These are phyloP conservation scores for Coemansia sp. DNA, from an alignment of 192 early-diverging fungal species.

Conservation along the genomic window DNA sequence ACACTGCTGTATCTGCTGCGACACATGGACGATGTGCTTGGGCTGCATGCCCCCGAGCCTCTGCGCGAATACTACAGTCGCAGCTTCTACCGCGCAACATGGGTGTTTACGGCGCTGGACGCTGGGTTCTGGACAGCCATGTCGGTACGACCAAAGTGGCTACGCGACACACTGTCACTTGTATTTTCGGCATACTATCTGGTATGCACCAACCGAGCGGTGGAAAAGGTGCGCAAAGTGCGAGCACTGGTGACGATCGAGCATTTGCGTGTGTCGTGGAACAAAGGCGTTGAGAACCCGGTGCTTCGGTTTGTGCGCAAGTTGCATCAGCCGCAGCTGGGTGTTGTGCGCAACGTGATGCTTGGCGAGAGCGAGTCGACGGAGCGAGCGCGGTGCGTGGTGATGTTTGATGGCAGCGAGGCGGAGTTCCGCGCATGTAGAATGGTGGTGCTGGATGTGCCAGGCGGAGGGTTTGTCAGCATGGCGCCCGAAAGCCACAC, in stretches of 20 bases:
- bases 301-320: conserved; percentile 17
- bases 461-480: conserved; percentile 90
- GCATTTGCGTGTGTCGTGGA: conserved; percentile 88
- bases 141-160: conserved; percentile 67
- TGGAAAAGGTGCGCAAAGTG: conserved; percentile 82
- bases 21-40: conserved; percentile 69
- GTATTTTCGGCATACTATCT: conserved; percentile 82
- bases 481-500: conserved; percentile 87
- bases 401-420: conserved; percentile 60
- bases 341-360: conserved; percentile 13
- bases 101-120: conserved; percentile 87
- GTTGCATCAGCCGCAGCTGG: conserved; percentile 23
- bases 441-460: conserved; percentile 62
- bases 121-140: conserved; percentile 93
- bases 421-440: conserved; percentile 33
- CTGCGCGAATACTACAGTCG: conserved; percentile 82
- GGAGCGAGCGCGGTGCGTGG: conserved; percentile 45
- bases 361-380: not conserved
- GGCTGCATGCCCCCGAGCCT: conserved; percentile 77
- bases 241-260: conserved; percentile 75
- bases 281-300: conserved; percentile 65
- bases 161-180: conserved; percentile 74
- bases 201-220: conserved; percentile 77
- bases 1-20: conserved; percentile 64
- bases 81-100: conserved; percentile 87